Evolutionary conservation across 106 monocot species (phyloP), one percentile per base, ranked within the genome.

Genomic region (Dactylorhiza incarnata): DNA sequence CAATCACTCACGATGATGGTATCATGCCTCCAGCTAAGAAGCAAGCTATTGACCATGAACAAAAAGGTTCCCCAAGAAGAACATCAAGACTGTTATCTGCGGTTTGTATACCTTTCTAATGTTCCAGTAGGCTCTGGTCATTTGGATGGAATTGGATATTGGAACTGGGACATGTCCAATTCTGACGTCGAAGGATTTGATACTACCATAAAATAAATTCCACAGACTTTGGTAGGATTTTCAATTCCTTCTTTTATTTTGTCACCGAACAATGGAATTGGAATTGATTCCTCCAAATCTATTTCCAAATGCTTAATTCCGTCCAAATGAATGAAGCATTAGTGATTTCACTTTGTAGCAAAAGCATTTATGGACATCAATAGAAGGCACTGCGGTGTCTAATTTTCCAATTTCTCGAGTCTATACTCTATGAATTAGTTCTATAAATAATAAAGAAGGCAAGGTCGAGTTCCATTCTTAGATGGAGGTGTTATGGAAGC

Each of bases 21-120:
- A 22, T 37, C 37, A 37, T 79, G 23, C 99, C 99, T 90, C 85
- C 80, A 74, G 75, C 91, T 47, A 99, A 99, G 79, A 99, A 84
- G 77, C 91, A 74, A 88, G 90, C 77, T 10, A 73, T 85, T 47
- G 86, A 84, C 49, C 74, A 67, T 49, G 87, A 84, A 56, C 76
- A 80, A 71, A 44, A 76, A 44, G 69, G n/a, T 22, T 80, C 81
- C 72, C n/a, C 80, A 53, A 50, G 77, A 14, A 74, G 29, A 49
- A 63, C 62, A n/a, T 73, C 78, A 48, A 86, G 24, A 82, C 69
- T 69, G 48, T 71, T 94, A 68, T 90, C 94, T 46, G 22, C 85
- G 86, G 94, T 94, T 46, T 63, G 88, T 80, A 66, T 69, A 5
- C 23, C 54, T 61, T 16, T n/a, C 47, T 72, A 49, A 48, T 15